Evolutionary conservation across 306 rosid genomes (phyloP), one percentile per base, ranked within the genome.

Genomic region (Sicyos edulis): DNA sequence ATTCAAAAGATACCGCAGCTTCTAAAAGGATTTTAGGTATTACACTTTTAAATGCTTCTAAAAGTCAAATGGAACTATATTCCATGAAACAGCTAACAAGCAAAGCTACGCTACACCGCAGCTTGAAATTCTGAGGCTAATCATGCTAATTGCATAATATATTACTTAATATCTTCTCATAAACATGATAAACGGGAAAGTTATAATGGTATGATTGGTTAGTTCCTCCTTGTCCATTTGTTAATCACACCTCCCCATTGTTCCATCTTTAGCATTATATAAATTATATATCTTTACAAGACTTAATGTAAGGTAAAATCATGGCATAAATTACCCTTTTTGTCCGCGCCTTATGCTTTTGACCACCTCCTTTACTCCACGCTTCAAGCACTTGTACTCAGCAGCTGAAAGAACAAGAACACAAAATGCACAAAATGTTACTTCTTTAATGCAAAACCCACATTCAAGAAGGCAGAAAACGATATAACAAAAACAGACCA

Each of bases 351-450:
- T 78, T 24, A 95, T 95, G 71, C 97, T 87, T 75, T 95, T 95
- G 56, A 91, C 96, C 17, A 95, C 99, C 77, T 95, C 99, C 76
- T 95, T 95, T 4, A 95, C 99, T 47, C 99, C 99, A 74, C 97
- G 87, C 84, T 86, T 95, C 76, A 91, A 74, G 89, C 99, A 95
- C 74, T 91, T 95, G 76, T 89, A 76, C 47, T 91, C 92, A 60
- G 97, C 85, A 79, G 96, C 96, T 93, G 89, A 71, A 79, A 76
- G 7, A 80, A 65, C 26, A 76, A 8, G 29, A 3, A 53, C n/a
- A 32, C 12, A 22, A 45, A 8, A 13, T 29, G 1, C n/a, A 32
- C 12, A 22, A 45, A 8, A 13, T 29, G 1, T 17, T 32, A 10
- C 3, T 54, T 0, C n/a, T 54, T 13, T 10, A 42, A 53, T 20